A percentile compares a stretch with the other conserved stretches of the same genome.
Evolutionary conservation across 345 rosid species (phyloP).

Genomic region (Clausena lansium): DNA sequence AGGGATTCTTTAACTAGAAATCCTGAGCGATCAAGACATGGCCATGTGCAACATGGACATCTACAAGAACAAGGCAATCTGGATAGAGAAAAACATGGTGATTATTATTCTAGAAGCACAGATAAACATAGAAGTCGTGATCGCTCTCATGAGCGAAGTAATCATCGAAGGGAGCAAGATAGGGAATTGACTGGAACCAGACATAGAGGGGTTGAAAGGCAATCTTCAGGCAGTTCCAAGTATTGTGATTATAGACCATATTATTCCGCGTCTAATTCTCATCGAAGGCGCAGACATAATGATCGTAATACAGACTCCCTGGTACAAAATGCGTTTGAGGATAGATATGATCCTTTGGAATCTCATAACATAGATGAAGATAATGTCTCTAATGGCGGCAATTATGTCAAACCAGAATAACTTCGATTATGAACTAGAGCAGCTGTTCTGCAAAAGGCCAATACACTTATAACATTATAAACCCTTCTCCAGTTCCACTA

Average conservation of each 20-base stretch:
- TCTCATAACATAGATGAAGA: conserved; percentile 35
- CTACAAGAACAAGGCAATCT: conserved; percentile 18
- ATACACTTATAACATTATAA: conserved; percentile 5
- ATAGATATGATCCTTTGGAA: conserved; percentile 75
- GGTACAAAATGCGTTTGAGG: conserved; percentile 50
- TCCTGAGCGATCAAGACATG: conserved; percentile 28
- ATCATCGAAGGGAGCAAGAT: conserved; percentile 31
- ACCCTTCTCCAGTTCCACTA: neutral
- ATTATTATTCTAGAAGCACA: conserved; percentile 33
- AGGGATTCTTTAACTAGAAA: conserved; percentile 28
- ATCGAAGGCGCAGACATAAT: conserved; percentile 20
- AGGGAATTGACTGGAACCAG: conserved; percentile 29
- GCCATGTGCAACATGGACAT: conserved; percentile 28
- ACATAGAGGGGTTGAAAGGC: conserved; percentile 32
- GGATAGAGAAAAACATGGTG: conserved; percentile 24
- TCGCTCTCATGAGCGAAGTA: conserved; percentile 32
- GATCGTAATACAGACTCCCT: conserved; percentile 24
- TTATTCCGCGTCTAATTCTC: conserved; percentile 20
- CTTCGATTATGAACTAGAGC: conserved; percentile 9
- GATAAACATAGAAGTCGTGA: conserved; percentile 31
- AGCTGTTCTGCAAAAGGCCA: conserved; percentile 18
- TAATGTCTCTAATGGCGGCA: conserved; percentile 14
- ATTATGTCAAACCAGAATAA: conserved; percentile 18
- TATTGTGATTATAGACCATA: conserved; percentile 28
- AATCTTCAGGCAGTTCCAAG: conserved; percentile 31